Evolutionary conservation across 441 rosid genomes (phyloP), one percentile per base, ranked within the genome.

Genomic region (Gossypium davidsonii): DNA sequence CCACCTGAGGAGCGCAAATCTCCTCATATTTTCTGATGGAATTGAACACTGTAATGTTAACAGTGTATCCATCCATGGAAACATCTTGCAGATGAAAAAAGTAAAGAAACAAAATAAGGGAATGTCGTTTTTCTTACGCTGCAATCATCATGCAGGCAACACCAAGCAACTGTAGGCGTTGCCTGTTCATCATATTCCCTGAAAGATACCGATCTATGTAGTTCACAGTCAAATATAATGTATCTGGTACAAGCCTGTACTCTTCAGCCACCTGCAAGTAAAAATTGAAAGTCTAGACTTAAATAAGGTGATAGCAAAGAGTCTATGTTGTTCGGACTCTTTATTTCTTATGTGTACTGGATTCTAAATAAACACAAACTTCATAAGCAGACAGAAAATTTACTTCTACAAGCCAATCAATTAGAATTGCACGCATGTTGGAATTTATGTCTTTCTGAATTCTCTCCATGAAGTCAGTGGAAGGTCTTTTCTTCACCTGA

Each of bases 391-490:
- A 81, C 6, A 51, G 46, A 15, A 76, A 57, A 55, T 28, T 67
- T 79, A 94, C 99, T 91, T 92, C 94, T 53, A 92, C 97, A n/a
- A 94, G 97, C 97, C 97, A 91, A 75, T 92, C 98, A 74, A 95
- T 76, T 55, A 92, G 83, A 73, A 90, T 83, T 42, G 91, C 86
- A 23, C 99, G 96, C 97, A 91, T 92, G 76, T 83, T 90, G 74
- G 87, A 64, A 73, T 88, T 90, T 77, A 92, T 85, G 63, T 86
- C 92, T 51, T 75, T 79, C 83, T 91, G 97, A 61, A 84, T 73
- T 56, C 66, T 84, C 74, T 92, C 97, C 92, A 90, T 90, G 80
- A 89, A 95, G 77, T 95, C 96, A 5, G 85, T 77, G 34, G 91
- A 79, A 26, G 98, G 96, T 69, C 98, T 91, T 74, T 89, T 95